A percentile compares a stretch with the other conserved stretches of the same genome.
Evolutionary conservation across 345 rosid species (phyloP).

Genomic region (Syzygium aqueum): DNA sequence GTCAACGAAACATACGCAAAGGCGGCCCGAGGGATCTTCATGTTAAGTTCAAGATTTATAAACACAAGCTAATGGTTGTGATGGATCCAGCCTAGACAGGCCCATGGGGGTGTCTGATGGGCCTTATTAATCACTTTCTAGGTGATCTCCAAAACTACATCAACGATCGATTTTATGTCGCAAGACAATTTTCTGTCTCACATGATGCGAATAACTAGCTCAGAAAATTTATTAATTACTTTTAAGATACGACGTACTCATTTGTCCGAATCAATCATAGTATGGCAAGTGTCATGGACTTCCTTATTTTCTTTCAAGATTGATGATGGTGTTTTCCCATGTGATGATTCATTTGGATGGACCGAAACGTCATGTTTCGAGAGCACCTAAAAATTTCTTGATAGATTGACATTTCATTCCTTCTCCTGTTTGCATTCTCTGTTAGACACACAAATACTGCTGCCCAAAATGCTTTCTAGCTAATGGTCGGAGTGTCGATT

Average conservation of each 20-base stretch:
- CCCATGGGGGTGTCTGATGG: not conserved
- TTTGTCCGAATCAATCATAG: not conserved
- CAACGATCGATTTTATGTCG: not conserved
- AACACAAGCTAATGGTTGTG: not conserved
- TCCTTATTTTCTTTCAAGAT: not conserved
- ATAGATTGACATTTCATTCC: fast-evolving
- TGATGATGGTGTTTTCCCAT: fast-evolving
- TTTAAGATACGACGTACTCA: not conserved
- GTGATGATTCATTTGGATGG: fast-evolving
- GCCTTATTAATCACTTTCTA: not conserved
- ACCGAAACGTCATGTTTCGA: not conserved
- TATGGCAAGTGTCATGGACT: not conserved
- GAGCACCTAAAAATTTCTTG: not conserved
- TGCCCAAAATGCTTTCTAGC: not conserved
- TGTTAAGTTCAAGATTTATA: not conserved
- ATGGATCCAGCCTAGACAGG: not conserved
- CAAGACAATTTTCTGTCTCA: not conserved
- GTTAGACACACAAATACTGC: not conserved
- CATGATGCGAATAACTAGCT: not conserved
- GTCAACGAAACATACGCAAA: not conserved
- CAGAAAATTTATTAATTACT: not conserved
- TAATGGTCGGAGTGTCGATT: not conserved
- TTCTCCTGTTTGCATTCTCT: fast-evolving
- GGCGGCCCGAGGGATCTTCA: not conserved
- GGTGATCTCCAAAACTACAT: not conserved